phyloP scores from a whole-genome alignment of 345 rosid species.

The Eucalyptus albens region DNA sequence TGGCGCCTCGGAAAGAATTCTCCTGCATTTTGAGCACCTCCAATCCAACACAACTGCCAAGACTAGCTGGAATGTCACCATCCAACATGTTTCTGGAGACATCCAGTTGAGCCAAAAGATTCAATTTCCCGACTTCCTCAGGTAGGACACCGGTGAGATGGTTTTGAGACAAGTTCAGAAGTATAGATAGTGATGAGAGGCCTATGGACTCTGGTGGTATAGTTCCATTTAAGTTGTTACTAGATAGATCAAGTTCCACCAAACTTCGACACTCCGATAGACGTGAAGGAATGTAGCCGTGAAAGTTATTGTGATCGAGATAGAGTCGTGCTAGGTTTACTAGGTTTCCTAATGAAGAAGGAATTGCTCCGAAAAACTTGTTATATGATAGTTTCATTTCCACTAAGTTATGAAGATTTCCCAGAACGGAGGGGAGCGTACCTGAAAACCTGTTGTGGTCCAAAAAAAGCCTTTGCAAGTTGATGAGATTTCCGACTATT shows the following conservation, averaged over 20 bases:
- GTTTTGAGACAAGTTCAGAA: conserved; percentile 8
- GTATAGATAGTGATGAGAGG: neutral
- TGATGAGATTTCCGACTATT: neutral
- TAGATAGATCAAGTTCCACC: neutral
- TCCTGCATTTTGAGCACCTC: neutral
- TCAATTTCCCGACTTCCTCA: neutral
- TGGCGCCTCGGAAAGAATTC: conserved; percentile 3
- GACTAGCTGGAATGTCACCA: neutral
- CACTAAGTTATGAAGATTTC: no score
- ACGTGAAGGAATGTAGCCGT: no score
- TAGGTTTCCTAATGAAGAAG: no score
- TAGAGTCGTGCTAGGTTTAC: no score
- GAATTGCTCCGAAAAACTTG: no score
- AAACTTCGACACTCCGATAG: rapidly evolving
- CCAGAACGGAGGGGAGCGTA: no score
- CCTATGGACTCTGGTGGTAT: neutral
- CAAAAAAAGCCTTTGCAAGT: neutral
- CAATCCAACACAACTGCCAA: conserved; percentile 1
- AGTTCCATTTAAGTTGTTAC: neutral
- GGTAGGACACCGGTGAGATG: conserved; percentile 4
- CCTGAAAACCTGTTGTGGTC: no score
- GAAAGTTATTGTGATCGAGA: no score
- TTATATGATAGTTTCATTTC: no score
- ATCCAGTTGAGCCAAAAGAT: neutral
- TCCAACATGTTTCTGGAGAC: conserved; percentile 6